Evolutionary conservation across 2,329 filamentous ascomycete genomes (phyloP).

Genomic region (Trichoderma oligosporum): DNA sequence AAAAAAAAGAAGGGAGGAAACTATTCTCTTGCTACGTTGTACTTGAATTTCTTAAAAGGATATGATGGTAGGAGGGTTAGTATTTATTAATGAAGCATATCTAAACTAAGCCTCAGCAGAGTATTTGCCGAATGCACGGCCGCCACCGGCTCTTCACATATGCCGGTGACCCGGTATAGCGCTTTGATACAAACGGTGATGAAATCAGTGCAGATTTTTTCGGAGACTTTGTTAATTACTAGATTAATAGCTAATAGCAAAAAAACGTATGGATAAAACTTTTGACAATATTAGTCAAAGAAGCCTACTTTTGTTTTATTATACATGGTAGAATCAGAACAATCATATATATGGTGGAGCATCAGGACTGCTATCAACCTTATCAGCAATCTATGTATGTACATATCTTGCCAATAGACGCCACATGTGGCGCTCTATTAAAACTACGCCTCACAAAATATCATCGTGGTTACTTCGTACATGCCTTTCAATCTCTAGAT

Average conservation of each 20-base stretch:
- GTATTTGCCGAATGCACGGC: neutral
- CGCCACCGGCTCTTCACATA: neutral
- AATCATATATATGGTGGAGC: no score
- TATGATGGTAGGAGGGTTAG: neutral
- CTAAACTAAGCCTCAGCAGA: no score
- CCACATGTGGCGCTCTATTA: slow-evolving; percentile 7
- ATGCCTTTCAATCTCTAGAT: neutral
- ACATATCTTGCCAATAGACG: neutral
- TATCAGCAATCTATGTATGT: neutral
- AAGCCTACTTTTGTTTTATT: no score
- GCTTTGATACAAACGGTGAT: neutral
- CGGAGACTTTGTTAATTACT: neutral
- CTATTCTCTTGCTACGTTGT: neutral
- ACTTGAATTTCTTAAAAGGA: neutral
- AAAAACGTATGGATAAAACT: neutral
- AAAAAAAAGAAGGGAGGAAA: neutral
- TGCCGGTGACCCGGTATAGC: neutral
- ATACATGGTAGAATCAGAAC: no score
- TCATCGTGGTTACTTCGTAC: neutral
- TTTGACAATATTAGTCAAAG: neutral
- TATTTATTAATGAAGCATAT: neutral
- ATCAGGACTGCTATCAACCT: neutral
- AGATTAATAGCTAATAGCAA: no score
- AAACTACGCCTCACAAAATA: slow-evolving; percentile 6
- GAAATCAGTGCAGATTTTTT: neutral